Evolutionary conservation across 148 eudicot genomes (phyloP).

Genomic region (Spergularia bocconei): DNA sequence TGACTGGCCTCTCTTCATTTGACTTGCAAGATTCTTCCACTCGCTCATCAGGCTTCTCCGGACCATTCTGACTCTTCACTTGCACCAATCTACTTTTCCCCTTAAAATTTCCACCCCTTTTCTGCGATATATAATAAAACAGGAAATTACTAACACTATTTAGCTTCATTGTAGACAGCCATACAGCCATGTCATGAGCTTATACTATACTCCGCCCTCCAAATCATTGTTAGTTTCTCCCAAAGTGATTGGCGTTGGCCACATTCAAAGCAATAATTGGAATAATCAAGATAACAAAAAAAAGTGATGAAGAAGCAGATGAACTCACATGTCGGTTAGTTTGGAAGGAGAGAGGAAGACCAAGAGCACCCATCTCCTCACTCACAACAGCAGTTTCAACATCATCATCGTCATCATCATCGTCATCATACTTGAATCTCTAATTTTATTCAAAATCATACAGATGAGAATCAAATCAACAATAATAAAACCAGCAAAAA

Average conservation of each 20-base stretch:
- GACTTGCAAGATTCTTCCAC: slow-evolving; percentile 25
- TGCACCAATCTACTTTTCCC: slow-evolving; percentile 45
- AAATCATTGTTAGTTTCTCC: background rate
- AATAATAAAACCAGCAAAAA: background rate
- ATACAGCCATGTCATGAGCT: background rate
- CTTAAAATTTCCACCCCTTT: slow-evolving; percentile 33
- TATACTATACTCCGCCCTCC: background rate
- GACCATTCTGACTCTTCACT: slow-evolving; percentile 23
- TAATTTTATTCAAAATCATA: background rate
- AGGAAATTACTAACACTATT: slow-evolving; percentile 5
- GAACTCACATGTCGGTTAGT: slow-evolving; percentile 65
- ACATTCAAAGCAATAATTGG: background rate
- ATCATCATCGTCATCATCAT: slow-evolving; percentile 28
- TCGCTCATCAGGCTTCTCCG: slow-evolving; percentile 32
- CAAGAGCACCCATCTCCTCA: slow-evolving; percentile 58
- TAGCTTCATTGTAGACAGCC: background rate
- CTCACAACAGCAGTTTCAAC: no score
- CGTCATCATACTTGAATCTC: slow-evolving; percentile 43
- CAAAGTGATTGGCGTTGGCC: background rate
- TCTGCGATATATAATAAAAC: slow-evolving; percentile 33
- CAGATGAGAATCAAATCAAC: background rate
- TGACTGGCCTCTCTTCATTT: slow-evolving; percentile 35
- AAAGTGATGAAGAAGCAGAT: background rate
- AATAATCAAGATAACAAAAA: no score
- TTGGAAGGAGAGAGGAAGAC: slow-evolving; percentile 79